phyloP scores from a whole-genome alignment of 345 rosid species.

The Gossypium turneri region DNA sequence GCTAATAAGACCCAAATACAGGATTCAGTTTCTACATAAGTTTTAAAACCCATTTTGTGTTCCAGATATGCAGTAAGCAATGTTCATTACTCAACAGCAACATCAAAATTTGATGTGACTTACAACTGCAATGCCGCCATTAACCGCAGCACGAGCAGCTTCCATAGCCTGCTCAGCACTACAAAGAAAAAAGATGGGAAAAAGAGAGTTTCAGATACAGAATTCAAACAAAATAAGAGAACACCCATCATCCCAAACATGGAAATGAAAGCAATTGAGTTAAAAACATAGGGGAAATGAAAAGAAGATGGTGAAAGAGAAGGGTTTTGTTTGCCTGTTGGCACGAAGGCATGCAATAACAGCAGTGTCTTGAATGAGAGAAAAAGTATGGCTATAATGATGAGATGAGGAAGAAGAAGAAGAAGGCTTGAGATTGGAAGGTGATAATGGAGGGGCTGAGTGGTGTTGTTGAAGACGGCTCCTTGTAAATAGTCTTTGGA shows the following conservation, averaged over 20 bases:
- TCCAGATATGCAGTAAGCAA: not conserved
- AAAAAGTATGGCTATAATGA: conserved; percentile 15
- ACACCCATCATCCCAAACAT: not conserved
- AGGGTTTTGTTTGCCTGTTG: conserved; percentile 12
- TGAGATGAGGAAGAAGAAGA: not conserved
- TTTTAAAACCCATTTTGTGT: not conserved
- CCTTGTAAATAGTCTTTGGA: not conserved
- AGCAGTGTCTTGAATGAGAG: conserved; percentile 38
- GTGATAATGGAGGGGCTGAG: not conserved
- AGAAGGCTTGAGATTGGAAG: not conserved
- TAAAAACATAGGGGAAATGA: not conserved
- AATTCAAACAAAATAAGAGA: not conserved
- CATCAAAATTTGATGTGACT: conserved; percentile 16
- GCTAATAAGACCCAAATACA: not conserved
- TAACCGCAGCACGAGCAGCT: conserved; percentile 52
- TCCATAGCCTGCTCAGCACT: conserved; percentile 51
- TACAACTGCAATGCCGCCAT: conserved; percentile 55
- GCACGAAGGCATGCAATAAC: conserved; percentile 63
- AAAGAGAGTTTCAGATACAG: not conserved
- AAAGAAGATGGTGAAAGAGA: not conserved
- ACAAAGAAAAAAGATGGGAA: not conserved
- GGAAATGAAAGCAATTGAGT: not conserved
- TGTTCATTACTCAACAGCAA: not conserved
- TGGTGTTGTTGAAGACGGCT: not conserved
- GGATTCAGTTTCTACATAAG: not conserved